These are phyloP conservation scores for Lyophyllum semitale DNA, from an alignment of 768 basidiomycete genomes.

Conservation along the genomic window DNA sequence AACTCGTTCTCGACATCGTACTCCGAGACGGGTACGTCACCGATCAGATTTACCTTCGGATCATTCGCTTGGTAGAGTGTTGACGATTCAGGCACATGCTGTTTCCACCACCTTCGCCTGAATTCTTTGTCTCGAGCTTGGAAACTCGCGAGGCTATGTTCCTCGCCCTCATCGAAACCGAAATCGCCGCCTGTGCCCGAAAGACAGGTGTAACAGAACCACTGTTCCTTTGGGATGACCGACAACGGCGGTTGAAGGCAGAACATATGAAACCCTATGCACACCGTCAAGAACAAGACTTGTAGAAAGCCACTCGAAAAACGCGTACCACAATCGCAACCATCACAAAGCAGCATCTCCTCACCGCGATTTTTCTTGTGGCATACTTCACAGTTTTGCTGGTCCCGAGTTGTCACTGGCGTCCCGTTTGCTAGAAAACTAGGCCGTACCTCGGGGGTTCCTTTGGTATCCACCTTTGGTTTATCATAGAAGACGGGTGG, in stretches of 20 bases:
- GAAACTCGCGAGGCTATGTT: conserved; percentile 90
- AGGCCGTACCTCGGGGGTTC: conserved; percentile 53
- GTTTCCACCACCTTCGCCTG: conserved; percentile 83
- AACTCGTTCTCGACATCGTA: conserved; percentile 94
- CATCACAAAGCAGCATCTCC: conserved; percentile 79
- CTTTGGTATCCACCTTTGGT: conserved; percentile 42
- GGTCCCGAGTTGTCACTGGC: conserved; percentile 23
- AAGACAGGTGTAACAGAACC: conserved; percentile 94
- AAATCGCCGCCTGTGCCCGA: conserved; percentile 93
- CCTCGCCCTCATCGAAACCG: conserved; percentile 97
- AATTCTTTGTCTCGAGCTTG: conserved; percentile 91
- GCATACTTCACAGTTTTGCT: conserved; percentile 94
- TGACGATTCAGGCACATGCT: conserved; percentile 59
- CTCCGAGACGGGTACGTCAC: conserved; percentile 75
- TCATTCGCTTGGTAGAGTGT: conserved; percentile 40
- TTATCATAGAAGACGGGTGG: conserved; percentile 53
- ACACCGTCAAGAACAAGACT: conserved; percentile 17
- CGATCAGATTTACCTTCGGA: conserved; percentile 55
- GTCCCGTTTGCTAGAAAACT: conserved; percentile 27
- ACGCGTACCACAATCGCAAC: conserved; percentile 46
- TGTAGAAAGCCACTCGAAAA: not conserved
- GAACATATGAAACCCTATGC: conserved; percentile 90
- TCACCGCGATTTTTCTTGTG: conserved; percentile 84
- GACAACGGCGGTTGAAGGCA: conserved; percentile 91
- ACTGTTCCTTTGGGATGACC: conserved; percentile 88